Evolutionary conservation across 371 early-diverging fungal genomes (phyloP), one percentile per base, ranked within the genome.

Genomic region (Lichtheimia ramosa): DNA sequence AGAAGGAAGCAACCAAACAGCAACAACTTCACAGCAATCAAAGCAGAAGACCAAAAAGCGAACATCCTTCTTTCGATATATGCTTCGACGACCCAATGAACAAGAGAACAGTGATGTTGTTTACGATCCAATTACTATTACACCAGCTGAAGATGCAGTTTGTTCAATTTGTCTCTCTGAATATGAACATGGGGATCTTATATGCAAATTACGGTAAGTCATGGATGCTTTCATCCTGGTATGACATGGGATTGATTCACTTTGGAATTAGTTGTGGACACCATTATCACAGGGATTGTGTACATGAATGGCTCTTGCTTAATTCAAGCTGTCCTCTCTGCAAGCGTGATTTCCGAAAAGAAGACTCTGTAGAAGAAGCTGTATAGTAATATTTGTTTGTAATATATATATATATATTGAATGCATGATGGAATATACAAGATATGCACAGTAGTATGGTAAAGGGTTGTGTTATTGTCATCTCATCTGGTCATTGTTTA

Each of bases 101-200:
- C 54, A 41, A 24, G 39, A 56, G 18, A 60, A 61, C n/a, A 20
- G 49, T 2, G 65, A 64, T 43, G 34, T 49, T 1, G 59, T 46
- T 12, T 65, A 63, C 43, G 61, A 64, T 10, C 15, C 23, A 5
- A 24, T 73, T 5, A 69, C 69, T 2, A 61, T 74, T 39, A 53
- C 67, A 21, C 62, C 43, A 40, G 28, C 58, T 15, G 81, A 73
- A 54, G 84, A 84, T 54, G 81, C 83, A 6, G 65, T 77, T 1
- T 88, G 89, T 56, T 70, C 85, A 3, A 86, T 88, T 27, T 88
- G 89, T 61, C 61, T 88, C 48, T 72, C 77, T 52, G 81, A 85
- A 16, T 88, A 86, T 58, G 89, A 86, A 65, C 69, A 82, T 25
- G 65, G 72, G 48, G 87, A 86, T 7, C 71, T 79, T 5, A 48